These are phyloP conservation scores for Amylocarpus encephaloides DNA, from an alignment of 2,329 filamentous ascomycete genomes.

Conservation along the genomic window DNA sequence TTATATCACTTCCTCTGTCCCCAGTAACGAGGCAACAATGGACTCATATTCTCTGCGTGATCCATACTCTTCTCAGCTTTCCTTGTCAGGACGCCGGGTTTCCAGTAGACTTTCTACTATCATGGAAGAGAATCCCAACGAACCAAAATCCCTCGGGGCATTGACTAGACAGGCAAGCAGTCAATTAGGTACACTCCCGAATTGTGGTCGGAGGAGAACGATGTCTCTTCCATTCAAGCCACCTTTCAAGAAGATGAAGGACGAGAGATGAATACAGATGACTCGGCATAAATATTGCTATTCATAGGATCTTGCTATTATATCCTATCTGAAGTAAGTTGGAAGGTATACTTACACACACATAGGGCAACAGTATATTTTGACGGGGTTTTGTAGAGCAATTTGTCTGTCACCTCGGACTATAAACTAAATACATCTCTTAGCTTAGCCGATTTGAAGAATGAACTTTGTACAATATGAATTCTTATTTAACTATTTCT, in stretches of 20 bases:
- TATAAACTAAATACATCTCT: too few species aligned
- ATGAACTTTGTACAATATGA: too few species aligned
- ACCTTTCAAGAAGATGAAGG: constrained; percentile 1
- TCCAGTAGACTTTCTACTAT: not conserved
- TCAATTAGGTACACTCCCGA: constrained; percentile 2
- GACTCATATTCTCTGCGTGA: not conserved
- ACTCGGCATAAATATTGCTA: too few species aligned
- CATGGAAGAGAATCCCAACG: not conserved
- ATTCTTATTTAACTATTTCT: too few species aligned
- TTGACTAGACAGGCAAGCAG: constrained; percentile 6
- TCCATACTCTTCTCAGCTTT: not conserved
- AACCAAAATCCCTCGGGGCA: not conserved
- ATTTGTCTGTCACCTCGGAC: too few species aligned
- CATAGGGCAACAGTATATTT: too few species aligned
- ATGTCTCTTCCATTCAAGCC: constrained; percentile 4
- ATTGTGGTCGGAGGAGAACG: constrained; percentile 1
- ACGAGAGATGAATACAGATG: not conserved
- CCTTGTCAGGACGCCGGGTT: not conserved
- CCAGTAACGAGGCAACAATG: not conserved
- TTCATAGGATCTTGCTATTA: too few species aligned
- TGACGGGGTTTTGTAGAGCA: too few species aligned
- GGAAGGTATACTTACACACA: too few species aligned
- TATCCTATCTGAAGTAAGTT: too few species aligned
- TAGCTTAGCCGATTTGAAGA: too few species aligned
- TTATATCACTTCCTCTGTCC: not conserved